Conservation (phyloP, 306 rosid species). For the Lithocarpus polystachyus region DNA sequence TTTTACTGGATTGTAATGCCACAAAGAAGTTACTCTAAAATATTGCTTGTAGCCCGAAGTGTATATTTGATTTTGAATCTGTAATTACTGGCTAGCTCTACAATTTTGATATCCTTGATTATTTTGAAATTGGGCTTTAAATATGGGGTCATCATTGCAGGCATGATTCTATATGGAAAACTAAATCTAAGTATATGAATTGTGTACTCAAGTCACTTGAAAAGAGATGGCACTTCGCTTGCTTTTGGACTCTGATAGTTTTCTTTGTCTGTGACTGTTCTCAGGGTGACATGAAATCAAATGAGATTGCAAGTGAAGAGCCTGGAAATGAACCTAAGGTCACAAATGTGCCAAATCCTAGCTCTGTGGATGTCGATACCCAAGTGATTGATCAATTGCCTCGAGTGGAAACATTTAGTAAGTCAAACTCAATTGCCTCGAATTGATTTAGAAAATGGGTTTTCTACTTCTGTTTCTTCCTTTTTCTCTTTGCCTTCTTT, state of each 20-base stretch:
- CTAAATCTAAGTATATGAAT: not conserved
- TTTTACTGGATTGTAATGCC: not conserved
- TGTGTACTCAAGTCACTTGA: not conserved
- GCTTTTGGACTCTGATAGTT: conserved; percentile 18
- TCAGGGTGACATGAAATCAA: conserved; percentile 63
- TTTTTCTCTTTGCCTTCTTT: not conserved
- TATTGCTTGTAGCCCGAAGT: not conserved
- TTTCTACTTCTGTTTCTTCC: not conserved
- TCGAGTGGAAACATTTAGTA: conserved; percentile 60
- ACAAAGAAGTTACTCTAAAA: not conserved
- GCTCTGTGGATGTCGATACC: conserved; percentile 40
- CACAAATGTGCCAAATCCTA: conserved; percentile 40
- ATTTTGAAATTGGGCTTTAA: not conserved
- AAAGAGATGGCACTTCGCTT: conserved; percentile 25
- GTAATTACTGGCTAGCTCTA: not conserved
- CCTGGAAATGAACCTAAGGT: conserved; percentile 47
- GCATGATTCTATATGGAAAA: not conserved
- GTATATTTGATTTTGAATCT: not conserved
- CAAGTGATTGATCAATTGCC: conserved; percentile 65
- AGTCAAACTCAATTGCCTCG: conserved; percentile 26
- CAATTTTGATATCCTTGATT: not conserved
- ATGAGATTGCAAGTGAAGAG: conserved; percentile 51
- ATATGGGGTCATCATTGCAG: not conserved
- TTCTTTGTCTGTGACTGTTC: conserved; percentile 26
- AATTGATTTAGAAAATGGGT: conserved; percentile 18